Conservation (phyloP, 768 basidiomycete genomes). For the Bullera alba region DNA sequence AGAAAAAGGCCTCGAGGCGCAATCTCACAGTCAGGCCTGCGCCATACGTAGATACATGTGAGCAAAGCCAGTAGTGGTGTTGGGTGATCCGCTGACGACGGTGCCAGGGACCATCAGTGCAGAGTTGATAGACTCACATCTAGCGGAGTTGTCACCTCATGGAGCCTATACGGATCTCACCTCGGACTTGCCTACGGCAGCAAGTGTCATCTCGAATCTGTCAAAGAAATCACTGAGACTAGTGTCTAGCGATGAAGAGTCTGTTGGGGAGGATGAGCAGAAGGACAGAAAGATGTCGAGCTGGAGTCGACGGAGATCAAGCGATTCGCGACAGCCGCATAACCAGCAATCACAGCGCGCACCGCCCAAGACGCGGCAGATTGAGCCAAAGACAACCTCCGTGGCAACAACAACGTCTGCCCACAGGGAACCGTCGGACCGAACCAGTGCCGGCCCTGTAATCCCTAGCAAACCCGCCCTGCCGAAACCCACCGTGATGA, state of each 20-base stretch:
- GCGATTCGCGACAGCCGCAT: no score
- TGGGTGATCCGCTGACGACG: neutral
- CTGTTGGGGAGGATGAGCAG: no score
- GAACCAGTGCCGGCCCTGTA: no score
- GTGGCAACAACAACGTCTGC: no score
- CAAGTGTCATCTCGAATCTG: neutral
- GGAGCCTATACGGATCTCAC: neutral
- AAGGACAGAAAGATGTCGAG: no score
- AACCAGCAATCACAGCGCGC: no score
- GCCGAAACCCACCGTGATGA: slow-evolving; percentile 13
- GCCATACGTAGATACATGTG: neutral
- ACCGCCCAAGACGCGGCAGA: no score
- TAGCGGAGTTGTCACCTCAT: neutral
- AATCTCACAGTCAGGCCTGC: neutral
- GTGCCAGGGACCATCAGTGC: neutral
- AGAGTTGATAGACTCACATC: neutral
- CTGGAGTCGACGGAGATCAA: no score
- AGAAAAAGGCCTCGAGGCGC: neutral
- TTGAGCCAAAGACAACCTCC: no score
- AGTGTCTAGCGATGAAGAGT: neutral
- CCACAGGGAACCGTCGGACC: no score
- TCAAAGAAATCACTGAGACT: neutral
- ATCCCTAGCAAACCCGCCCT: slow-evolving; percentile 28
- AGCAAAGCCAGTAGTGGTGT: neutral
- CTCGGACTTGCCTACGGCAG: neutral